Evolutionary conservation across 1,139 yeast species (phyloP).

Genomic region (Zygoascus hellenicus): DNA sequence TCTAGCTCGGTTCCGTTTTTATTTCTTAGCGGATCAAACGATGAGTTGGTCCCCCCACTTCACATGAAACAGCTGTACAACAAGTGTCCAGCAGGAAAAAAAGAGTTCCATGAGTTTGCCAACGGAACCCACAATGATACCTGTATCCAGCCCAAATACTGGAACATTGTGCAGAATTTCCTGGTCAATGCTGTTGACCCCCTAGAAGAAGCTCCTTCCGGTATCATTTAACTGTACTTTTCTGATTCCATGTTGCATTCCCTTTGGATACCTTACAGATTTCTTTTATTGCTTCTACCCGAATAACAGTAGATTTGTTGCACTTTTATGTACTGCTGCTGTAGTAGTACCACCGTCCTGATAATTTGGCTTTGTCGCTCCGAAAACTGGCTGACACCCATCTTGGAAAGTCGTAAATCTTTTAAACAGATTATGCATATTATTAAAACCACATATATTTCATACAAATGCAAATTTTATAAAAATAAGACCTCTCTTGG

Average conservation of each 20-base stretch:
- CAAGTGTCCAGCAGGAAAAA: slow-evolving; percentile 23
- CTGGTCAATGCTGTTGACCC: slow-evolving; percentile 40
- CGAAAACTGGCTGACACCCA: too few relatives aligned
- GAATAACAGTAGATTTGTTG: too few relatives aligned
- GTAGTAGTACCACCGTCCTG: too few relatives aligned
- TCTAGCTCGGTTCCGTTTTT: slow-evolving; percentile 57
- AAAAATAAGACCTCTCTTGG: neutral
- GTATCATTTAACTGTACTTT: too few relatives aligned
- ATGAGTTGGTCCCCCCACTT: slow-evolving; percentile 85
- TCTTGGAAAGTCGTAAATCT: neutral
- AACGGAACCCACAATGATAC: slow-evolving; percentile 78
- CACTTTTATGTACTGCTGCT: too few relatives aligned
- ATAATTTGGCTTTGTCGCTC: too few relatives aligned
- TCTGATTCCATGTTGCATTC: too few relatives aligned
- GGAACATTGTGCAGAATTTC: slow-evolving; percentile 62
- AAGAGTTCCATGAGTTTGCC: slow-evolving; percentile 45
- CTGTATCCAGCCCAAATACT: slow-evolving; percentile 62
- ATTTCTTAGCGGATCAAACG: slow-evolving; percentile 66
- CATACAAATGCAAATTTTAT: too few relatives aligned
- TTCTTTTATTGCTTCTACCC: too few relatives aligned
- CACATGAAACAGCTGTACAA: slow-evolving; percentile 67
- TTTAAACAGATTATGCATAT: neutral
- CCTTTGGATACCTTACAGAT: too few relatives aligned
- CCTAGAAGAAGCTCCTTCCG: slow-evolving; percentile 16
- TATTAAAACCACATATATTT: too few relatives aligned